A percentile compares a stretch with the other conserved stretches of the same genome.
These are phyloP conservation scores for Alternaria ventricosa DNA, from an alignment of 2,329 filamentous ascomycete genomes.

Conservation along the genomic window DNA sequence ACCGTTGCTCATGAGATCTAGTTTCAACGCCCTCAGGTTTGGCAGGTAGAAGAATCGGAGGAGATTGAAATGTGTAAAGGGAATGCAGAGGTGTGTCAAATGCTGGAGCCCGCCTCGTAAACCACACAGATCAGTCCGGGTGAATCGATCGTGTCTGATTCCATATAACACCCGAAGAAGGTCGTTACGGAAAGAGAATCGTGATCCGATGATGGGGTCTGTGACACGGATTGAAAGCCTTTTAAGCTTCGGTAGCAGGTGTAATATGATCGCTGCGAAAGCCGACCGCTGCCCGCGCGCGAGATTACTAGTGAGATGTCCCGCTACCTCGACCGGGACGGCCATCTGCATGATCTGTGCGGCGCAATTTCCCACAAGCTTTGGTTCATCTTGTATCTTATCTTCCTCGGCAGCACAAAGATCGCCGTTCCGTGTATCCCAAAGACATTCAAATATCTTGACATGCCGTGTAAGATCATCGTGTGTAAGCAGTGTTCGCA, in stretches of 20 bases:
- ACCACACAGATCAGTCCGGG: neutral
- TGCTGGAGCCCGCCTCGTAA: neutral
- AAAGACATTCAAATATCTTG: no score
- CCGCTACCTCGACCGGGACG: neutral
- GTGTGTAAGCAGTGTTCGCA: neutral
- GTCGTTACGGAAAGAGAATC: no score
- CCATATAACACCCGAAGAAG: no score
- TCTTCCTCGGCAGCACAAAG: no score
- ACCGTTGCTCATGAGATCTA: neutral
- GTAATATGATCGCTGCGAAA: neutral
- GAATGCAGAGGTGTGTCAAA: neutral
- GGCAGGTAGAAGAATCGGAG: neutral
- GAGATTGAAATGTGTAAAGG: neutral
- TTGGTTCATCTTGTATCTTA: no score
- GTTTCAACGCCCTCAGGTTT: neutral
- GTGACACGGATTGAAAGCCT: neutral
- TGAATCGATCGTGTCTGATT: no score
- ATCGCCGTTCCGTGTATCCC: no score
- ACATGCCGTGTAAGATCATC: neutral
- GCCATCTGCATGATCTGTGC: neutral
- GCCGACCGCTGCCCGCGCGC: neutral
- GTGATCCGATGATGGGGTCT: no score
- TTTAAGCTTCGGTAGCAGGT: neutral
- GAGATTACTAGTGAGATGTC: neutral
- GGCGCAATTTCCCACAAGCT: no score